These are phyloP conservation scores for Clonostachys solani DNA, from an alignment of 2,329 filamentous ascomycete species.

Conservation along the genomic window DNA sequence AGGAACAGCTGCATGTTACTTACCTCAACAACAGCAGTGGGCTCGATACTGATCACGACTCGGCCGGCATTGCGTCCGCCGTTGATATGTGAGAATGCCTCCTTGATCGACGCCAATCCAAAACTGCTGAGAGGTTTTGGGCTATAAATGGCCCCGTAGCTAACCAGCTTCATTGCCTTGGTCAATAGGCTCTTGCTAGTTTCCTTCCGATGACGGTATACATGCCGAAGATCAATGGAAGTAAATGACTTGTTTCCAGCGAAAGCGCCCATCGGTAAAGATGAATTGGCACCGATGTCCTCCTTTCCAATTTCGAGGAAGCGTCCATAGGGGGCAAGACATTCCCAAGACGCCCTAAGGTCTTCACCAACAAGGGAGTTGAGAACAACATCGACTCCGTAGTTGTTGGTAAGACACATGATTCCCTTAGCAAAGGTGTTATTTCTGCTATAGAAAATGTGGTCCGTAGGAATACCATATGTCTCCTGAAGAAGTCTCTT, in stretches of 20 bases:
- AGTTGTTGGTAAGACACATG: background rate
- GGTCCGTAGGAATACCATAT: background rate
- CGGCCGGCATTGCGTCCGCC: no score
- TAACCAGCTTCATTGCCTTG: background rate
- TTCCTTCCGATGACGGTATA: background rate
- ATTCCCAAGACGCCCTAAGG: background rate
- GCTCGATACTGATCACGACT: no score
- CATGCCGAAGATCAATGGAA: background rate
- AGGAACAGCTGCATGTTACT: background rate
- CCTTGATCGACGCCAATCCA: no score
- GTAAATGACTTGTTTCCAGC: no score
- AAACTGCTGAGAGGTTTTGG: no score
- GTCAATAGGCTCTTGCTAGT: background rate
- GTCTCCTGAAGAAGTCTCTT: background rate
- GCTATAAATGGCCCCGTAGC: background rate
- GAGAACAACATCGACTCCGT: no score
- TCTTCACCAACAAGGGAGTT: no score
- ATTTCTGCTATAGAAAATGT: background rate
- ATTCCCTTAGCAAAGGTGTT: background rate
- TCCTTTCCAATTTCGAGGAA: constrained; percentile 1
- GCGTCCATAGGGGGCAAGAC: background rate
- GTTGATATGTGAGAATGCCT: no score
- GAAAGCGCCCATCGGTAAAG: no score
- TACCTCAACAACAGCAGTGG: no score
- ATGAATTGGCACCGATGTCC: no score